Percentiles rank a stretch among this genome's conserved stretches.
Evolutionary conservation across 208 protist species (phyloP).

Genomic region (Herpetomonas samuelpessoai): DNA sequence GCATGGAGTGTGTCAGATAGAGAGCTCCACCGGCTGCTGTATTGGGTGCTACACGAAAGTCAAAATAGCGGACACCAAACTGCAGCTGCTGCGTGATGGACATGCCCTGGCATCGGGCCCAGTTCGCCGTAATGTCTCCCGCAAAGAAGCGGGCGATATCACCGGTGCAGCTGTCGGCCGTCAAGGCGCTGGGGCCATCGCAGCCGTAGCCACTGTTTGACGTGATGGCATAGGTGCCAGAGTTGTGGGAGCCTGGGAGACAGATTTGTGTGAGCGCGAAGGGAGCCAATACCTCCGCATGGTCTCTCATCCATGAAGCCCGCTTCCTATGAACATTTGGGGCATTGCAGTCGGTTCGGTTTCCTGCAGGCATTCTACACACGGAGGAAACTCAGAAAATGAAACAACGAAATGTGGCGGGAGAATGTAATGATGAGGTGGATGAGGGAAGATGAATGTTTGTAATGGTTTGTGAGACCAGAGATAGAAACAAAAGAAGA

Average conservation of each 20-base stretch:
- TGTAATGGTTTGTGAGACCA: background rate
- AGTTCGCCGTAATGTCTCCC: constrained; percentile 16
- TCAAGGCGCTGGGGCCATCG: constrained; percentile 30
- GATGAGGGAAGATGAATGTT: no score
- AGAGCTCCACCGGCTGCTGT: constrained; percentile 7
- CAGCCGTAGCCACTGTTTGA: constrained; percentile 23
- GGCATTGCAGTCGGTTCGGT: no score
- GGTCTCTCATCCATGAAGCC: constrained; percentile 45
- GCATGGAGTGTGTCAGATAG: constrained; percentile 32
- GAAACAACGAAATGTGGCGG: constrained; percentile 3
- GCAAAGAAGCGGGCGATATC: constrained; percentile 24
- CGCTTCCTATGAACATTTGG: constrained; percentile 8
- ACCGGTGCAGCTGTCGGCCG: constrained; percentile 5
- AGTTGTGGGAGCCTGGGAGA: constrained; percentile 47
- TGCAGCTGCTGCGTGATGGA: constrained; percentile 38
- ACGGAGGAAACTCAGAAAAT: constrained; percentile 1
- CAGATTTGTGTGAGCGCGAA: constrained; percentile 32
- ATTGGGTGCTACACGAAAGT: constrained; percentile 30
- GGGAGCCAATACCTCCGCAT: constrained; percentile 17
- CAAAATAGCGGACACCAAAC: constrained; percentile 49
- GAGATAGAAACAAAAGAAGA: constrained; percentile 1
- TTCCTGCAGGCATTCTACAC: no score
- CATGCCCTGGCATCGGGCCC: constrained; percentile 45
- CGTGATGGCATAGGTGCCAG: constrained; percentile 29
- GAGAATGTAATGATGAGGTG: no score